These are phyloP conservation scores for Ceriops decandra DNA, from an alignment of 345 rosid species.

Conservation along the genomic window DNA sequence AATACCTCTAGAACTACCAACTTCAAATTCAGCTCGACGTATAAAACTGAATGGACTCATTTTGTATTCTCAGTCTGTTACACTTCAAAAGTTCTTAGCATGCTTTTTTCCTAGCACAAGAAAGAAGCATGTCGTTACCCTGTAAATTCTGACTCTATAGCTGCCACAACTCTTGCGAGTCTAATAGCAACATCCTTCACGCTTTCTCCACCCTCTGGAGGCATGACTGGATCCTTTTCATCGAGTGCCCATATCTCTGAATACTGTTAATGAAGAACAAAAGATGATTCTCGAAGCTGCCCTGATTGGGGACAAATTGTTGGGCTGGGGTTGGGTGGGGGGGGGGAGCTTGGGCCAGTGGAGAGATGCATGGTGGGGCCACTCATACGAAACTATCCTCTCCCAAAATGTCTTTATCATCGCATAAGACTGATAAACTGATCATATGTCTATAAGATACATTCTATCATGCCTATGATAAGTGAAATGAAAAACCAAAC, in stretches of 20 bases:
- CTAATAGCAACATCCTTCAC: conserved; percentile 76
- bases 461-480: neutral
- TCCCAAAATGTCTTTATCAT: neutral
- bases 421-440: neutral
- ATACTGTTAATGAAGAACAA: conserved; percentile 39
- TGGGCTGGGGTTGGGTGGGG: too few relatives aligned
- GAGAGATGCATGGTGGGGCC: neutral
- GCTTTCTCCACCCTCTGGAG: conserved; percentile 83
- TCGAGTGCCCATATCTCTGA: conserved; percentile 81
- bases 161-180: conserved; percentile 51
- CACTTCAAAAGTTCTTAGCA: neutral
- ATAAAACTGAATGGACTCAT: too few relatives aligned
- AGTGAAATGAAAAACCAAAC: neutral
- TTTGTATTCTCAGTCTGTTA: too few relatives aligned
- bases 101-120: neutral
- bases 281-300: neutral
- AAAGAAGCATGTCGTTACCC: conserved; percentile 41
- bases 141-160: conserved; percentile 63
- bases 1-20: neutral
- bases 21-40: neutral
- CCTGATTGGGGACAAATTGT: neutral
- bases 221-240: conserved; percentile 69
- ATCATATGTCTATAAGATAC: neutral
- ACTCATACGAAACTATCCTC: neutral
- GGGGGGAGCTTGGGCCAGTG: too few relatives aligned